These are phyloP conservation scores for Pythium chondricola DNA, from an alignment of 352 stramenopile species.

Conservation along the genomic window DNA sequence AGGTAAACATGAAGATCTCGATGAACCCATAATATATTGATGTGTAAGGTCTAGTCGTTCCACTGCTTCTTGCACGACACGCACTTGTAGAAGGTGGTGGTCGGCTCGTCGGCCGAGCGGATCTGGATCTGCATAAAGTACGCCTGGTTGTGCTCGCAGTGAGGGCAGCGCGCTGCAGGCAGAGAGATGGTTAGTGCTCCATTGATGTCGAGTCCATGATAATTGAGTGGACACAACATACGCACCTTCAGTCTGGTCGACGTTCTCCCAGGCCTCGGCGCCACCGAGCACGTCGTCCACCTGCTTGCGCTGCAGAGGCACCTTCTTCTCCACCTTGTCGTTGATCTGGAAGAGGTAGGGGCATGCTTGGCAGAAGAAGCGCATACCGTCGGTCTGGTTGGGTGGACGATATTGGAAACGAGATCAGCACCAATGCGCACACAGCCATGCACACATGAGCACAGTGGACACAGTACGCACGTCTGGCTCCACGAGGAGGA, in stretches of 20 bases:
- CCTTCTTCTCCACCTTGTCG: constrained; percentile 86
- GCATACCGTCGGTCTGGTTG: constrained; percentile 73
- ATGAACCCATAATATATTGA: too few species aligned
- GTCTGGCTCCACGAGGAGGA: constrained; percentile 86
- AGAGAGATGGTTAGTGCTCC: not conserved
- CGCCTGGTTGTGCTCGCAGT: constrained; percentile 93
- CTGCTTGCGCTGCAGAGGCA: constrained; percentile 93
- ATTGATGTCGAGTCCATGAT: not conserved
- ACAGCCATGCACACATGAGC: too few species aligned
- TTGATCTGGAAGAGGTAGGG: constrained; percentile 87
- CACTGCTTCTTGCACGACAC: constrained; percentile 97
- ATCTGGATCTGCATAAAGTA: constrained; percentile 99
- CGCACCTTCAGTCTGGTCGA: constrained; percentile 94
- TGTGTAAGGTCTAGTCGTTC: constrained; percentile 72
- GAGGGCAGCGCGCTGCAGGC: constrained; percentile 84
- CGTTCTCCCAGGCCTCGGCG: constrained; percentile 97
- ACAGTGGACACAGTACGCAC: too few species aligned
- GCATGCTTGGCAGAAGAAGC: constrained; percentile 88
- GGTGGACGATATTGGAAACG: not conserved
- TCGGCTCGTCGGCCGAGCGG: constrained; percentile 96
- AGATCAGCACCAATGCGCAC: constrained; percentile 2
- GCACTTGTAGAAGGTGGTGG: constrained; percentile 99
- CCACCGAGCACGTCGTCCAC: constrained; percentile 98
- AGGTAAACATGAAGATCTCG: too few species aligned
- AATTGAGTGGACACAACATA: not conserved